Base-by-base conservation (phyloP, 2,329 filamentous ascomycete species). In the Claviceps fusiformis region DNA sequence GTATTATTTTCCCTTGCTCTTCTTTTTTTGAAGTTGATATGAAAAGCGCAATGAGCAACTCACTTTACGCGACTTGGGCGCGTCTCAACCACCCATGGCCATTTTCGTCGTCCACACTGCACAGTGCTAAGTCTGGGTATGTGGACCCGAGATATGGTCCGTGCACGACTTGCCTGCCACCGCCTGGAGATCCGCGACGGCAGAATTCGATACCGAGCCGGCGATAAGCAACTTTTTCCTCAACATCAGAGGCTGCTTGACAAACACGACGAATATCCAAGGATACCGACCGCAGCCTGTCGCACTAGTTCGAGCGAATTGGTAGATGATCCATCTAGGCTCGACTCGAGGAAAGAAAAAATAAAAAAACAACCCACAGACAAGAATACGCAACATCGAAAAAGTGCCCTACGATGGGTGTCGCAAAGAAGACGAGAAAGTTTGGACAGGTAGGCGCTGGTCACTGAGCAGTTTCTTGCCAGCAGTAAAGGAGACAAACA, bases 371-470 rank as follows among this genome's bases (percentile, higher is more conserved):
- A 9, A 5, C 10, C n/a, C 5, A 37, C n/a, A 24, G n/a, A 5
- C 19, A 47, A 47, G 13, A 47, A 46, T 24, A 17, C 45, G 19
- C 45, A 50, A 15, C 15, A 24, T 3, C 3, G 24, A 10, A 35
- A 33, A 49, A n/a, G 17, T 33, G 15, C 46, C 57, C 47, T 50
- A 61, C 56, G 59, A 96, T 96, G 92, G 91, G 90, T 72, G 82
- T 90, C 62, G 82, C 85, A 59, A 95, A 95, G 76, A 89, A 85
- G 70, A 95, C 89, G 54, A 84, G 91, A 75, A 96, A 96, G 75
- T 97, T 95, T 70, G 92, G 83, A 52, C 75, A 79, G 68, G 81
- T 81, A 65, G 57, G 72, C 58, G 53, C 55, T 60, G 63, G 64
- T 67, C 60, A 66, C 70, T 68, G 65, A 61, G 57, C 52, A 33